Base-by-base conservation (phyloP, 2,329 filamentous ascomycete genomes). In the Aspergillus ustus region DNA sequence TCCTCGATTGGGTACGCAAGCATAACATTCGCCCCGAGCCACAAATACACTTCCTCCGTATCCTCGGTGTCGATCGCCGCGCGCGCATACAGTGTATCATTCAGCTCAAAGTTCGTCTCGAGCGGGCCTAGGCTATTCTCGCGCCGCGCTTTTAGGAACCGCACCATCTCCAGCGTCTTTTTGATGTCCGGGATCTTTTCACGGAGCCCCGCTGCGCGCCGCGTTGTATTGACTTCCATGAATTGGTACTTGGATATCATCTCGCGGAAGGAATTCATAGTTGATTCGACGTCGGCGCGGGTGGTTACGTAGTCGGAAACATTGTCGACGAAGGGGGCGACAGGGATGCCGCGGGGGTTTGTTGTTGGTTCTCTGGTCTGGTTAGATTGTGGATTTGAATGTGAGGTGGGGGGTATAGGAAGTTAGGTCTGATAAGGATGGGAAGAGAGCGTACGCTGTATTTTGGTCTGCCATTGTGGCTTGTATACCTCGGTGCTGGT, bases 11-110 rank as follows among this genome's bases (percentile, higher is more conserved):
- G 92, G 75, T 99, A 99, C 54, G 95, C 88, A 62, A 99, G 83
- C 95, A 99, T 99, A 52, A 98, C 93, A 71, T 99, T 99, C 60
- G 95, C 94, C 37, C 95, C 95, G n/a, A 99, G 85, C 95, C 95
- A 99, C 57, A 99, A 84, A 74, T 96, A 97, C 13, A 99, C 94
- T 75, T 99, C 94, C 7, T 97, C 77, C 2, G 78, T 75, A 53
- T 79, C 88, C 0, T 91, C 92, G 1, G 90, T 87, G 22, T 90
- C 88, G 59, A 98, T 87, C 49, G 88, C 85, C 13, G 95, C 95
- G 76, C 93, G 95, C 20, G 93, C 91, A 73, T 93, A 97, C 8
- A 99, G 84, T 2, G 95, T 99, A 74, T 98, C 94, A 80, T 97
- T 97, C 58, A 99, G 85, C 80, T 97, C 93, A 75, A 98, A 99